phyloP scores from a whole-genome alignment of 495 filamentous ascomycete species.

The Evernia prunastri region DNA sequence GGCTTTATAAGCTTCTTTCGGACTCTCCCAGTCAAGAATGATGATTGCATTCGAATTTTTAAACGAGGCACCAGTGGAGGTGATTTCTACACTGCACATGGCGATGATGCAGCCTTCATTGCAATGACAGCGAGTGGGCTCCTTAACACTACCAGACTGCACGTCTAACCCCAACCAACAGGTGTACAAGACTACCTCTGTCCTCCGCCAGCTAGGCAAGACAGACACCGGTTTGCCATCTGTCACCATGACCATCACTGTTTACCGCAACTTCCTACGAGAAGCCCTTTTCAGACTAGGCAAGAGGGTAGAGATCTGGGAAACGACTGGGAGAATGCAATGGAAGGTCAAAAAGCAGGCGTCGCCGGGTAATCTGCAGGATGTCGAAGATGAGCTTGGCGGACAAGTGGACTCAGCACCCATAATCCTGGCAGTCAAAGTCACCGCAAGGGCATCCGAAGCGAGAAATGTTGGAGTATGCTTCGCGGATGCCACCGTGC shows the following conservation, averaged over 20 bases:
- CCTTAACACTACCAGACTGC: background rate
- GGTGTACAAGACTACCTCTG: slow-evolving; percentile 96
- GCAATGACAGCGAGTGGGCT: slow-evolving; percentile 59
- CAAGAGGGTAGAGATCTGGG: slow-evolving; percentile 88
- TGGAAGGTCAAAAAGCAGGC: slow-evolving; percentile 92
- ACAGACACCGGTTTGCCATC: slow-evolving; percentile 79
- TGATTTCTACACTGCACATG: slow-evolving; percentile 93
- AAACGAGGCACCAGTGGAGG: slow-evolving; percentile 90
- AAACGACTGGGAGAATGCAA: slow-evolving; percentile 63
- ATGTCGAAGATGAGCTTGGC: slow-evolving; percentile 93
- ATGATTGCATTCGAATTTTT: slow-evolving; percentile 80
- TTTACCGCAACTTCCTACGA: slow-evolving; percentile 91
- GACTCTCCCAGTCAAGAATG: slow-evolving; percentile 58
- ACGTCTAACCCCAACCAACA: slow-evolving; percentile 27
- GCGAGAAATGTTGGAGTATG: slow-evolving; percentile 87
- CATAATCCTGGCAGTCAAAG: slow-evolving; percentile 90
- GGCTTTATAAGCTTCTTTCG: slow-evolving; percentile 95
- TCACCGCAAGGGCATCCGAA: slow-evolving; percentile 77
- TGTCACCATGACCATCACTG: slow-evolving; percentile 87
- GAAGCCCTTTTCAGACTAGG: slow-evolving; percentile 88
- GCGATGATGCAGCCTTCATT: slow-evolving; percentile 87
- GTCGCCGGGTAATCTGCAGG: slow-evolving; percentile 92
- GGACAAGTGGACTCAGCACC: slow-evolving; percentile 81
- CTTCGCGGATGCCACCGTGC: slow-evolving; percentile 95
- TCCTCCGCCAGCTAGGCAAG: slow-evolving; percentile 80